Evolutionary conservation across 2,329 filamentous ascomycete species (phyloP), one percentile per base, ranked within the genome.

Genomic region (Bisporella sp.): DNA sequence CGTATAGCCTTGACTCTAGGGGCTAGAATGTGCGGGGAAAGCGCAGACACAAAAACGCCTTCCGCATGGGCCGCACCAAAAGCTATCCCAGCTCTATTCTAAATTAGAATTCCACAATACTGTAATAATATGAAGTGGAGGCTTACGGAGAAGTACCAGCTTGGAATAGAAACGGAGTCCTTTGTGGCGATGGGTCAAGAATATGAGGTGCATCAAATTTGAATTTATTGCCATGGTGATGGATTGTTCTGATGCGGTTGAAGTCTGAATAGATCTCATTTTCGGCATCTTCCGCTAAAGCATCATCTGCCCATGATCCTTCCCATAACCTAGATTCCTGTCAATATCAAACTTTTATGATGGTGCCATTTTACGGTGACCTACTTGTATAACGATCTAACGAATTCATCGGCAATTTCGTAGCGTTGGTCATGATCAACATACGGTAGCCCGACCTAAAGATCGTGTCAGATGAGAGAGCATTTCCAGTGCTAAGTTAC

Each of bases 31-130:
- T n/a, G 1, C 73, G 75, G 37, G 81, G 78, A 4, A 75, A 76
- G 60, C 84, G 81, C 50, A 35, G 47, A 81, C 0, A 85, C 77
- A 57, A 87, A 87, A 43, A 87, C 81, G 2, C 76, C 82, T 60
- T 88, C 84, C 0, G 83, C 84, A 60, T 87, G 82, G 57, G 82
- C 77, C 0, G 82, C 79, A 0, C 81, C 82, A 57, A 88, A 87
- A 0, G 68, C 65, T 63, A 84, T 85, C 1, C 84, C 84, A 0
- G 82, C 75, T 44, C 73, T 76, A 0, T 80, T 85, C 0, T 21
- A 21, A 21, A 21, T 21, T 21, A 21, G 21, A 21, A 21, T 21
- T 21, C 3, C 21, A 21, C 21, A 21, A 21, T 21, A 21, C 2
- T 21, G 21, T 21, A 21, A 21, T 21, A 21, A 21, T 21, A 21